phyloP scores from a whole-genome alignment of 305 asterid species.

The Salvia sclarea region DNA sequence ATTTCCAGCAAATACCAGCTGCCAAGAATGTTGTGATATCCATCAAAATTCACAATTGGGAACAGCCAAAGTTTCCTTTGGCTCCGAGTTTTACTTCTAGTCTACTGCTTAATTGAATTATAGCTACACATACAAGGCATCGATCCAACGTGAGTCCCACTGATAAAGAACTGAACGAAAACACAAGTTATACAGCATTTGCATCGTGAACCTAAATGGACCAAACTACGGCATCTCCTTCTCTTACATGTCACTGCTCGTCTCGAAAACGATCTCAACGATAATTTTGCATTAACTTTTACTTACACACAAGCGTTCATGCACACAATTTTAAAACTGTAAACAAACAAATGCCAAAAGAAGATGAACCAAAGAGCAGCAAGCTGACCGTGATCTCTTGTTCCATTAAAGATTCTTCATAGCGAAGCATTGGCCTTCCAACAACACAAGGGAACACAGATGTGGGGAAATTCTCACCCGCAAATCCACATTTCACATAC shows the following conservation, averaged over 20 bases:
- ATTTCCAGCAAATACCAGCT: constrained; percentile 7
- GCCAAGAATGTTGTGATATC: not conserved
- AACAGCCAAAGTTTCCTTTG: not conserved
- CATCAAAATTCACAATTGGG: constrained; percentile 1
- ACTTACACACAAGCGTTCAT: not conserved
- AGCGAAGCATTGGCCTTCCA: constrained; percentile 97
- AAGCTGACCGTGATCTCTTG: constrained; percentile 79
- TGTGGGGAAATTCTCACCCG: constrained; percentile 90
- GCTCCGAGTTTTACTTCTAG: not conserved
- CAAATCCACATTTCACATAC: constrained; percentile 98
- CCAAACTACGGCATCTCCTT: not conserved
- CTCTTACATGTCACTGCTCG: not conserved
- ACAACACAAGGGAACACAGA: constrained; percentile 97
- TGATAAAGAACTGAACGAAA: not conserved
- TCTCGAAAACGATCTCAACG: not conserved
- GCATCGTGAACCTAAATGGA: not conserved
- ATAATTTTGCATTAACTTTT: not conserved
- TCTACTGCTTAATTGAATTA: not conserved
- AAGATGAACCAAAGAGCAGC: constrained; percentile 25
- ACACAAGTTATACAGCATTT: not conserved
- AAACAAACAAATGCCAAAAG: constrained; percentile 1
- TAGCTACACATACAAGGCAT: not conserved
- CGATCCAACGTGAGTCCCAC: not conserved
- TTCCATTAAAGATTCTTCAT: constrained; percentile 93
- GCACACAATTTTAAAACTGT: not conserved